Evolutionary conservation across 371 early-diverging fungal genomes (phyloP).

Genomic region (Mucor plumbeus): DNA sequence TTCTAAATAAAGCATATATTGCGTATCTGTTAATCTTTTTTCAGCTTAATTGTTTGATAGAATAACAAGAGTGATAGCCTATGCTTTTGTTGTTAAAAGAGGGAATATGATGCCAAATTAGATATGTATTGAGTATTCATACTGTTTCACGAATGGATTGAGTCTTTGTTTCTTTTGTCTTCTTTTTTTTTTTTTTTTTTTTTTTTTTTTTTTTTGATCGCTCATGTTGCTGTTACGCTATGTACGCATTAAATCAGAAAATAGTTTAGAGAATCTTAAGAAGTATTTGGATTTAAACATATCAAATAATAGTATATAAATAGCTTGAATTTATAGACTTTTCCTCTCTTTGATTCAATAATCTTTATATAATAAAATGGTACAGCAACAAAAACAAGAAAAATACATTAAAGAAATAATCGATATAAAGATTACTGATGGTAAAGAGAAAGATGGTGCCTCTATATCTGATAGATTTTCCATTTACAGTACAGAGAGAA

Average conservation of each 20-base stretch:
- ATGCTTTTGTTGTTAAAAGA: neutral
- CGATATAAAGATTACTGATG: neutral
- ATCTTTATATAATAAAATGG: neutral
- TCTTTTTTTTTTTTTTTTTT: too few relatives aligned
- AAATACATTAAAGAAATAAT: neutral
- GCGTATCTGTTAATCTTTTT: too few relatives aligned
- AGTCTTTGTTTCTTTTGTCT: neutral
- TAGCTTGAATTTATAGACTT: neutral
- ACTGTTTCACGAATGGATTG: neutral
- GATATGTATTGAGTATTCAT: neutral
- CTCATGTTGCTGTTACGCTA: too few relatives aligned
- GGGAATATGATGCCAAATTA: neutral
- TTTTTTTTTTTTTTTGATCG: too few relatives aligned
- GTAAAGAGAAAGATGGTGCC: neutral
- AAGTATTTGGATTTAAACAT: neutral
- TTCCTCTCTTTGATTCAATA: neutral
- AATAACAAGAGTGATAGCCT: too few relatives aligned
- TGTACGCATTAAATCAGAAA: too few relatives aligned
- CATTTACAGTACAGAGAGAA: conserved; percentile 8
- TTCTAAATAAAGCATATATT: too few relatives aligned
- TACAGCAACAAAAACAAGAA: neutral
- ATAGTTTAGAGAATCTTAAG: neutral
- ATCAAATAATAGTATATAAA: neutral
- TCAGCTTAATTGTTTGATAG: too few relatives aligned
- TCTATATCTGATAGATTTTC: neutral